phyloP scores from a whole-genome alignment of 1,284 basidiomycete species.

The Heterobasidion annosum region DNA sequence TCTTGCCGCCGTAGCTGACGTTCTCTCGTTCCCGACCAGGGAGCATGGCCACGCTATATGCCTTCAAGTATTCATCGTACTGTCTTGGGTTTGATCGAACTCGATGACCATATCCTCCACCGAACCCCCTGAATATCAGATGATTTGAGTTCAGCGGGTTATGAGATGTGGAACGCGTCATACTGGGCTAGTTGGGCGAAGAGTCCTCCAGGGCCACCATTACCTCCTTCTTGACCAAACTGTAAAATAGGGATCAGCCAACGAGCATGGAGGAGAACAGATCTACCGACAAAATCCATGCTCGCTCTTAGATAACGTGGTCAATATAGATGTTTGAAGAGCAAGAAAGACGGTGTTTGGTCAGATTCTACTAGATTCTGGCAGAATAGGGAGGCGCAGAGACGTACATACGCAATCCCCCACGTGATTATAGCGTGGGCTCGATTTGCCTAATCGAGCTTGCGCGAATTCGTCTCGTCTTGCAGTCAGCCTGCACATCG shows the following conservation, averaged over 20 bases:
- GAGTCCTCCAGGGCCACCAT: slow-evolving; percentile 35
- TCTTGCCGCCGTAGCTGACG: slow-evolving; percentile 94
- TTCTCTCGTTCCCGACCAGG: slow-evolving; percentile 77
- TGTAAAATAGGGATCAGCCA: slow-evolving; percentile 9
- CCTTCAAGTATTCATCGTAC: slow-evolving; percentile 79
- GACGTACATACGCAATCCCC: slow-evolving; percentile 7
- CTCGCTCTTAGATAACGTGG: background rate
- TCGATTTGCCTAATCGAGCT: background rate
- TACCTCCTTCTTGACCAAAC: slow-evolving; percentile 46
- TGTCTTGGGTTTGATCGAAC: slow-evolving; percentile 40
- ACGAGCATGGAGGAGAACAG: background rate
- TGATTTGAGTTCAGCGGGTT: slow-evolving; percentile 1
- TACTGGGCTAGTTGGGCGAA: slow-evolving; percentile 59
- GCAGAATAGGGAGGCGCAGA: background rate
- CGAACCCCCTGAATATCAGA: slow-evolving; percentile 36
- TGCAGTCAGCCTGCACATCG: background rate
- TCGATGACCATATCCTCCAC: slow-evolving; percentile 35
- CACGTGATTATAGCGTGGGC: slow-evolving; percentile 1
- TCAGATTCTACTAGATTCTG: background rate
- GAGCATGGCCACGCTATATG: slow-evolving; percentile 83
- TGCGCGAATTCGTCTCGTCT: background rate
- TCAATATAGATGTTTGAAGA: background rate
- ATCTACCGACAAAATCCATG: slow-evolving; percentile 55
- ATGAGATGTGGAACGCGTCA: slow-evolving; percentile 10
- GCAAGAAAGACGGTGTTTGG: background rate